phyloP scores from a whole-genome alignment of 2,329 filamentous ascomycete species.

The Fusarium abutilonis region DNA sequence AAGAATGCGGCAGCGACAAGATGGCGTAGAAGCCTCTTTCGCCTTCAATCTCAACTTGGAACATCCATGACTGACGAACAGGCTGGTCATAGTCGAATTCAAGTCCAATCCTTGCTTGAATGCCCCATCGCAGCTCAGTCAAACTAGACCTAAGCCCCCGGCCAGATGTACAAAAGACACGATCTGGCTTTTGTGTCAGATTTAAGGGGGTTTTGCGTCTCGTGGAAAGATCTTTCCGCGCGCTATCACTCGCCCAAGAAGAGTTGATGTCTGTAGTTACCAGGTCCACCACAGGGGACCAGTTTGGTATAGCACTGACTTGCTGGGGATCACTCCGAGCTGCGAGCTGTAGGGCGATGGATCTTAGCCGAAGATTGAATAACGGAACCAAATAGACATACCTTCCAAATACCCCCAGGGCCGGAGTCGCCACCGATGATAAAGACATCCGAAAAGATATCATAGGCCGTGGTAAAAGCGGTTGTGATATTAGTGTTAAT shows the following conservation, averaged over 20 bases:
- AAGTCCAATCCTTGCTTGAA: constrained; percentile 73
- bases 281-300: constrained; percentile 68
- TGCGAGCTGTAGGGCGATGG: constrained; percentile 54
- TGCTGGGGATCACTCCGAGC: constrained; percentile 62
- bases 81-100: constrained; percentile 62
- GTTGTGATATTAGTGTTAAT: constrained; percentile 78
- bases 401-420: constrained; percentile 79
- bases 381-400: constrained; percentile 49
- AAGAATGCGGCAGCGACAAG: constrained; percentile 60
- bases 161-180: constrained; percentile 74
- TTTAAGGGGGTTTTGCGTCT: constrained; percentile 22
- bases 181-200: constrained; percentile 55
- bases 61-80: constrained; percentile 64
- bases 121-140: constrained; percentile 74
- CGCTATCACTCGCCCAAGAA: constrained; percentile 34
- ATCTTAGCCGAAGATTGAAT: constrained; percentile 13
- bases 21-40: constrained; percentile 51
- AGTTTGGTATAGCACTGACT: constrained; percentile 66
- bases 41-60: constrained; percentile 47
- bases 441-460: constrained; percentile 77
- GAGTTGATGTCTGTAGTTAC: constrained; percentile 56
- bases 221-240: constrained; percentile 3
- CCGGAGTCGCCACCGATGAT: constrained; percentile 82
- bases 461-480: constrained; percentile 81
- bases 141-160: constrained; percentile 70